Base-by-base conservation (phyloP, 225 moss, liverwort and hornwort genomes). In the Rhytidiadelphus loreus region DNA sequence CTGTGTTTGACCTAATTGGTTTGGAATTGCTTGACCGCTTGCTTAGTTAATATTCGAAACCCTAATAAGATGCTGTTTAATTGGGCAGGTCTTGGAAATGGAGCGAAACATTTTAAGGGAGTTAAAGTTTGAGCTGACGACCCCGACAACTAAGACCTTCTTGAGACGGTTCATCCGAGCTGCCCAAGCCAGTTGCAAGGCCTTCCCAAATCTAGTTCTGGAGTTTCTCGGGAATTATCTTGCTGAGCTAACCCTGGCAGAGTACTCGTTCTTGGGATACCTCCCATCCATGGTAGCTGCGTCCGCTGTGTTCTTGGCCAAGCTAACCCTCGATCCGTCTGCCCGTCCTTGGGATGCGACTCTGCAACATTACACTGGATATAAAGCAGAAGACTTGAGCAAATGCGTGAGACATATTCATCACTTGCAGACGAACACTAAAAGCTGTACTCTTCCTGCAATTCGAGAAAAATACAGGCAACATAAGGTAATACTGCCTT, bases 61-160 rank as follows among this genome's bases (percentile, higher is more conserved):
- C 70, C 72, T 88, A 57, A 77, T 26, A 6, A 3, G 46, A 18
- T 29, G 15, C 44, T 57, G 32, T 52, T 2, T 6, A 76, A 18
- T 46, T 87, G 60, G 20, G 19, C 87, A 92, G 92, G 97, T 98
- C 56, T 86, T 98, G 93, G 97, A 98, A 81, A 98, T 98, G 98
- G 98, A 98, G 85, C 93, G 98, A 61, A 87, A 90, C 53, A 95
- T 98, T 21, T 50, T 98, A 30, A 95, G 92, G 25, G 96, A 96
- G 61, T 83, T 98, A 48, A 97, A 96, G 73, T 98, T 98, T 68
- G 98, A 98, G 88, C 90, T 98, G 41, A 98, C 98, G 2, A 98
- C 98, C 24, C 98, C 98, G 16, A 97, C 97, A 5, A 96, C 95
- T 4, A 98, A 98, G 90, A 98, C 96, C 59, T 98, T 98, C 86